Conservation (phyloP, 1,139 yeast species). For the Yamadazyma dushanensis region DNA sequence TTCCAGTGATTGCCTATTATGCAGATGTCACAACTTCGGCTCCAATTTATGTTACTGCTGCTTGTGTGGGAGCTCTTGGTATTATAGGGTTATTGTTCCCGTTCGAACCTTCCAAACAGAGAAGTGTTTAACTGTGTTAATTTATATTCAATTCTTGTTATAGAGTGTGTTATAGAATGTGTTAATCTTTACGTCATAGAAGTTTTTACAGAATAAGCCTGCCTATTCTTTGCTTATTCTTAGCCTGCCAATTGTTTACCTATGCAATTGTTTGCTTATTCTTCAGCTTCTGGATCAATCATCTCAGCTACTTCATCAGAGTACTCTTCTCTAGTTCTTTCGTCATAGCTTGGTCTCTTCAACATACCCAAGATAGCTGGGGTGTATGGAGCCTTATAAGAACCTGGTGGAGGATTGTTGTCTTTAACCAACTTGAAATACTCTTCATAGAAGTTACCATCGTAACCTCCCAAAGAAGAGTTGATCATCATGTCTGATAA, state of each 20-base stretch:
- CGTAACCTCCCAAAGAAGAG: constrained; percentile 44
- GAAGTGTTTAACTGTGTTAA: constrained; percentile 16
- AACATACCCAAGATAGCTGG: constrained; percentile 35
- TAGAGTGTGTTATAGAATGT: too few species aligned
- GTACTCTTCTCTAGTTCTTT: constrained; percentile 43
- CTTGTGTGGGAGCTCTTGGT: constrained; percentile 46
- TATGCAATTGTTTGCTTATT: neutral
- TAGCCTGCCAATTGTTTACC: neutral
- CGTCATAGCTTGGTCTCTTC: constrained; percentile 37
- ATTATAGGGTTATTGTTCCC: constrained; percentile 45
- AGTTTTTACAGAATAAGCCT: too few species aligned
- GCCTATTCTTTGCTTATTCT: neutral
- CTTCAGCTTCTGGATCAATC: constrained; percentile 21
- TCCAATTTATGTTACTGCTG: constrained; percentile 64
- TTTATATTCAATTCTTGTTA: too few species aligned
- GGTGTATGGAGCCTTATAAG: constrained; percentile 43
- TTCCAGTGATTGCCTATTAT: constrained; percentile 53
- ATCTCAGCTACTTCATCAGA: constrained; percentile 36
- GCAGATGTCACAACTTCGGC: constrained; percentile 43
- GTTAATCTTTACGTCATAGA: too few species aligned
- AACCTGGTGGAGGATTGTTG: constrained; percentile 36
- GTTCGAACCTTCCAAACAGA: constrained; percentile 41
- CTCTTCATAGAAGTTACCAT: constrained; percentile 49
- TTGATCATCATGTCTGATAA: constrained; percentile 44
- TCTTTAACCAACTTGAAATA: constrained; percentile 40